These are phyloP conservation scores for Cordyceps farinosa DNA, from an alignment of 2,329 filamentous ascomycete genomes.

Conservation along the genomic window DNA sequence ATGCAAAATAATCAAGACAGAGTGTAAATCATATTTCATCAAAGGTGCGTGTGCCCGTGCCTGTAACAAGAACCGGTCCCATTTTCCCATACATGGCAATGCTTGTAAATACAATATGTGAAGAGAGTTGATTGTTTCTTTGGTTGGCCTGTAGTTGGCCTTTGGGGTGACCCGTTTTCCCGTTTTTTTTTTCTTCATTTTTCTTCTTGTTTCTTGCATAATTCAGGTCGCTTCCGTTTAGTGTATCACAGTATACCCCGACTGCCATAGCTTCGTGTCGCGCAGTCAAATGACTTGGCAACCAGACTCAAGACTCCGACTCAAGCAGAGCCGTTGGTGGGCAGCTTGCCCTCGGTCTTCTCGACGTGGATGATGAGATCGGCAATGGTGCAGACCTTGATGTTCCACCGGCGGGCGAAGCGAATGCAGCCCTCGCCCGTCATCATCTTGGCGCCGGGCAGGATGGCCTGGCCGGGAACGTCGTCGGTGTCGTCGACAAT, in stretches of 20 bases:
- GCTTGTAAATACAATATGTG: slow-evolving; percentile 7
- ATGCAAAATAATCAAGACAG: background rate
- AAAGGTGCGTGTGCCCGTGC: slow-evolving; percentile 12
- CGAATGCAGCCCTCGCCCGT: slow-evolving; percentile 79
- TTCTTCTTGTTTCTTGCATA: background rate
- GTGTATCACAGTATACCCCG: background rate
- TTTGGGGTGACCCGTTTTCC: background rate
- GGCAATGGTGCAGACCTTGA: slow-evolving; percentile 94
- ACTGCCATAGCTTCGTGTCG: background rate
- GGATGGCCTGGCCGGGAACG: slow-evolving; percentile 63
- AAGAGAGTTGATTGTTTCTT: background rate
- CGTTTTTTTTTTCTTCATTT: background rate
- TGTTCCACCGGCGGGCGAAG: slow-evolving; percentile 83
- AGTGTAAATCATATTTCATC: background rate
- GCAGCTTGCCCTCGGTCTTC: slow-evolving; percentile 63
- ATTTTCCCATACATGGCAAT: slow-evolving; percentile 12
- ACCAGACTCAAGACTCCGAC: background rate
- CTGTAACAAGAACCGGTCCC: slow-evolving; percentile 10
- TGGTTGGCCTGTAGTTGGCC: background rate
- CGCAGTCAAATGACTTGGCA: background rate
- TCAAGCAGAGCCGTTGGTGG: slow-evolving; percentile 38
- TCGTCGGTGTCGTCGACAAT: slow-evolving; percentile 81
- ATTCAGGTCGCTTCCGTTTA: too few species aligned
- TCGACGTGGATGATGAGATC: slow-evolving; percentile 79
- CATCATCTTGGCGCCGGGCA: slow-evolving; percentile 79